A percentile compares a stretch with the other conserved stretches of the same genome.
Conservation (phyloP, 2,329 filamentous ascomycete species). For the Fusarium verticillioides region DNA sequence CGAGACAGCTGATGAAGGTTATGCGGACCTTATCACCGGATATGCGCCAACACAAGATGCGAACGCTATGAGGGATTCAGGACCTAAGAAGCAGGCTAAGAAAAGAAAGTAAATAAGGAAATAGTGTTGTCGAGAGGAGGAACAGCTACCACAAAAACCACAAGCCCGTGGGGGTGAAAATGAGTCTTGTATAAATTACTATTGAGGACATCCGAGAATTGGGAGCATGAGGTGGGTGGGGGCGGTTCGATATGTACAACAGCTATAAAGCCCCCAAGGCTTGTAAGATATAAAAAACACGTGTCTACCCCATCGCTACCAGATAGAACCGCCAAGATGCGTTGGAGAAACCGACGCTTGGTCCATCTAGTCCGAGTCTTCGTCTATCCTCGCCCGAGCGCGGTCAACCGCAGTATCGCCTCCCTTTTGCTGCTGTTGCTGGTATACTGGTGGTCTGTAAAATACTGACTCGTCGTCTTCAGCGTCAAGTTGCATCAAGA, state of each 20-base stretch:
- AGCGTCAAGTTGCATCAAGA: constrained; percentile 93
- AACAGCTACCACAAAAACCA: neutral
- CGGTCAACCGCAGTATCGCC: constrained; percentile 71
- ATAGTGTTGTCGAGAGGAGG: neutral
- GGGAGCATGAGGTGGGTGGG: constrained; percentile 33
- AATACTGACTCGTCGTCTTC: constrained; percentile 84
- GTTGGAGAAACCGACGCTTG: neutral
- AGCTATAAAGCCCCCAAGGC: constrained; percentile 45
- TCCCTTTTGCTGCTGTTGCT: constrained; percentile 61
- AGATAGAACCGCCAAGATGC: constrained; percentile 26
- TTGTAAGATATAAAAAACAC: constrained; percentile 52
- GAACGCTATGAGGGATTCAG: constrained; percentile 49
- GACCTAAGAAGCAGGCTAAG: constrained; percentile 57
- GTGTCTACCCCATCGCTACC: constrained; percentile 31
- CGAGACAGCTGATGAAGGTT: constrained; percentile 44
- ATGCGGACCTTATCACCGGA: constrained; percentile 60
- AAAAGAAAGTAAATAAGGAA: constrained; percentile 57
- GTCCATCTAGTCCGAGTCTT: constrained; percentile 65
- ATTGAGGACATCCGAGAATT: constrained; percentile 21
- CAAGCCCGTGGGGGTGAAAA: constrained; percentile 10
- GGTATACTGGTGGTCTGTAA: constrained; percentile 71
- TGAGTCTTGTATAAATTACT: constrained; percentile 38
- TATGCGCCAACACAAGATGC: constrained; percentile 57
- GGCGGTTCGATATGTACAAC: constrained; percentile 50
- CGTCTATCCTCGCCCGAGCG: constrained; percentile 67